phyloP scores from a whole-genome alignment of 306 rosid species.

The Pyrus betulifolia region DNA sequence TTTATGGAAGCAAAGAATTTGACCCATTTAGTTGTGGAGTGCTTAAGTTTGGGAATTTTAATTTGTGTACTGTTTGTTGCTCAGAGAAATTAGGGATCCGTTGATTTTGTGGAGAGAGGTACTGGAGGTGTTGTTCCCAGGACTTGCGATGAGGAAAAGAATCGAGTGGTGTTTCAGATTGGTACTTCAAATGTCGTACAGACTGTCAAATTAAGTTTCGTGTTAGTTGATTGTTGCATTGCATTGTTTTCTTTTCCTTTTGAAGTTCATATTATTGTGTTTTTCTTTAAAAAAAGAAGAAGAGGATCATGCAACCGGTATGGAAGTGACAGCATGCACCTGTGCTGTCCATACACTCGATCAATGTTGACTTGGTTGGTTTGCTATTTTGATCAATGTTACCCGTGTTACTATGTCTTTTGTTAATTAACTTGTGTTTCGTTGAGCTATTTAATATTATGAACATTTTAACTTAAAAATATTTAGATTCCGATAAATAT shows the following conservation, averaged over 20 bases:
- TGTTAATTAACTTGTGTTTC: too few relatives aligned
- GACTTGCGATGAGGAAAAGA: conserved; percentile 62
- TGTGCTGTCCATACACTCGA: too few relatives aligned
- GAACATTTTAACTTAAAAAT: too few relatives aligned
- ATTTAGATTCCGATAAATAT: too few relatives aligned
- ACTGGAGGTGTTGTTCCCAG: conserved; percentile 63
- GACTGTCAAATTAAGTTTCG: conserved; percentile 54
- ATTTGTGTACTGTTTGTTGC: neutral
- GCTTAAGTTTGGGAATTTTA: neutral
- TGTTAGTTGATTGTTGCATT: conserved; percentile 43
- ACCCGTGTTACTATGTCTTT: too few relatives aligned
- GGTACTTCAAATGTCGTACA: conserved; percentile 81
- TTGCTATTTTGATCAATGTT: too few relatives aligned
- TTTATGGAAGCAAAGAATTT: neutral
- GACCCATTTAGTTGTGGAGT: neutral
- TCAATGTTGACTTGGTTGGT: too few relatives aligned
- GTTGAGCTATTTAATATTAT: too few relatives aligned
- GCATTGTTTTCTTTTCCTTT: neutral
- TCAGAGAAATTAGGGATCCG: conserved; percentile 52
- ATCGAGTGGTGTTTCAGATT: conserved; percentile 71
- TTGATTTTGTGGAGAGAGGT: conserved; percentile 81
- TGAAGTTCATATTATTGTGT: neutral
- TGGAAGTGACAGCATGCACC: too few relatives aligned
- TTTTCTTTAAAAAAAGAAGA: neutral
- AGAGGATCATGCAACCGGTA: too few relatives aligned